phyloP scores from a whole-genome alignment of 164 flowering plant species.

The Kalanchoe fedtschenkoi region DNA sequence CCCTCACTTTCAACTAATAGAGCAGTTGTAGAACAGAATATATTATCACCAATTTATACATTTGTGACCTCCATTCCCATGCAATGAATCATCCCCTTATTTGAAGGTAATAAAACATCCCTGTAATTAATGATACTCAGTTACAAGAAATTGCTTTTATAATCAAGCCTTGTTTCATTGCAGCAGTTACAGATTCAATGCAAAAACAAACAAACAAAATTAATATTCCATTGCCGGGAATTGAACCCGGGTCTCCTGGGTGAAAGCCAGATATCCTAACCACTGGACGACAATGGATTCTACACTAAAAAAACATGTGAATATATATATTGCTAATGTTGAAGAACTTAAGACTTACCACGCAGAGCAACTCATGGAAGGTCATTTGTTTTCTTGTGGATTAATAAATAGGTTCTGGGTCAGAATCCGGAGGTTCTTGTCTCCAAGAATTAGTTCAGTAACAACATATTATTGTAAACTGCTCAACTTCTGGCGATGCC shows the following conservation, averaged over 20 bases:
- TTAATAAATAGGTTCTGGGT: no score
- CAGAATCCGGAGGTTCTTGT: not conserved
- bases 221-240: slow-evolving; percentile 83
- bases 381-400: no score
- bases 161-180: not conserved
- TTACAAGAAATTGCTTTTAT: not conserved
- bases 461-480: not conserved
- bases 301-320: no score
- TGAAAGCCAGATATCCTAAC: slow-evolving; percentile 92
- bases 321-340: no score
- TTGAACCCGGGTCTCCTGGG: slow-evolving; percentile 95
- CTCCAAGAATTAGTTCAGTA: not conserved
- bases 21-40: not conserved
- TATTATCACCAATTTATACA: not conserved
- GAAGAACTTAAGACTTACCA: no score
- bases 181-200: not conserved
- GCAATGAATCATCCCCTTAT: no score
- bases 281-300: slow-evolving; percentile 81
- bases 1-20: not conserved
- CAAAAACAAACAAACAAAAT: no score
- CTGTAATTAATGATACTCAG: not conserved
- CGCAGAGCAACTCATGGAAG: no score
- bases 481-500: slow-evolving; percentile 10
- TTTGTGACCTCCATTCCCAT: not conserved
- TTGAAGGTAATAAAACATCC: not conserved